Evolutionary conservation across 352 stramenopile species (phyloP).

Genomic region (Globisporangium alternatum): DNA sequence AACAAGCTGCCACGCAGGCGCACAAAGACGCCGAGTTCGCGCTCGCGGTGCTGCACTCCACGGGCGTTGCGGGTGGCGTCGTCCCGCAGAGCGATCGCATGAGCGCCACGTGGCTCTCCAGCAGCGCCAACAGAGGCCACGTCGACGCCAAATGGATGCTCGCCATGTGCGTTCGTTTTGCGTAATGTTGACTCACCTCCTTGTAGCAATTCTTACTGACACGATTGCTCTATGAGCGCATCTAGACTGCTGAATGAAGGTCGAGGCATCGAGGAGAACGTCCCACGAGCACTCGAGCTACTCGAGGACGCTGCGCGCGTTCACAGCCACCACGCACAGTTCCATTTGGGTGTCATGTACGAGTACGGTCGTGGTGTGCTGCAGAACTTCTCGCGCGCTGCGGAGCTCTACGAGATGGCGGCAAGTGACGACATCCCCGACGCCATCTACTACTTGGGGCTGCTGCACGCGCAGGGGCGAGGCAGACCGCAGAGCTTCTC

Average conservation of each 20-base stretch:
- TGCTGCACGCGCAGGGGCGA: constrained; percentile 44
- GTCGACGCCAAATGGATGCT: constrained; percentile 53
- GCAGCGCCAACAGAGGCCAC: constrained; percentile 36
- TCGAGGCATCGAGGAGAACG: constrained; percentile 31
- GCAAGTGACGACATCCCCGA: constrained; percentile 28
- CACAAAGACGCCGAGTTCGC: constrained; percentile 49
- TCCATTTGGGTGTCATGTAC: constrained; percentile 46
- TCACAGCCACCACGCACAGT: constrained; percentile 26
- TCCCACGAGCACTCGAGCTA: constrained; percentile 28
- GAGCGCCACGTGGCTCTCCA: constrained; percentile 36
- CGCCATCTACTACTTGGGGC: constrained; percentile 51
- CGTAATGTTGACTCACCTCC: neutral
- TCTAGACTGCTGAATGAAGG: constrained; percentile 42
- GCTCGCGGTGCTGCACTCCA: constrained; percentile 39
- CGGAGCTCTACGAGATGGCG: constrained; percentile 34
- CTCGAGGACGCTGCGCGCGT: constrained; percentile 26
- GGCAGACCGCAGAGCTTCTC: constrained; percentile 37
- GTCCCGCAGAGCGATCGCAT: constrained; percentile 29
- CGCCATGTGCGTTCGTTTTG: constrained; percentile 33
- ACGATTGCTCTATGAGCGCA: neutral
- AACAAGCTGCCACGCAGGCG: constrained; percentile 20
- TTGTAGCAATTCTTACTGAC: neutral
- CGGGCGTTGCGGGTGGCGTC: neutral
- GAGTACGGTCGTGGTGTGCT: constrained; percentile 46
- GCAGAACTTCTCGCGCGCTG: constrained; percentile 34